phyloP scores from a whole-genome alignment of 2,329 filamentous ascomycete genomes.

The Paraphoma sp. region DNA sequence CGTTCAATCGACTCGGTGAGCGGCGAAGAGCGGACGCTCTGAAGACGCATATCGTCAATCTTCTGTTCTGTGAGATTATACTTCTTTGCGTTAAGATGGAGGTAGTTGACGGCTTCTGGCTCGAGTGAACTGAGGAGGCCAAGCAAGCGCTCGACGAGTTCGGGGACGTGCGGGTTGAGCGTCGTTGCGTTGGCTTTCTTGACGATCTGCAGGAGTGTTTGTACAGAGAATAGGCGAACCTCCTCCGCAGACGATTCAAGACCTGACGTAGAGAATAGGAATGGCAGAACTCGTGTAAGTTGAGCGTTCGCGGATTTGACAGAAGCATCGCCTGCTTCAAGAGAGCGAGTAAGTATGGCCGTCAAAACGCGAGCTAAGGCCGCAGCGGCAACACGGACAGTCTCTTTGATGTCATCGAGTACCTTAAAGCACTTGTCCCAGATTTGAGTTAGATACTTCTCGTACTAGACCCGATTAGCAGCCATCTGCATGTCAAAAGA shows the following conservation, averaged over 20 bases:
- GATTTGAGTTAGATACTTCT: slow-evolving; percentile 82
- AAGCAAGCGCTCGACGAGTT: slow-evolving; percentile 81
- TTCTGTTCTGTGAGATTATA: slow-evolving; percentile 86
- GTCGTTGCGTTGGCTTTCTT: slow-evolving; percentile 82
- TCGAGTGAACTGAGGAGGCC: slow-evolving; percentile 86
- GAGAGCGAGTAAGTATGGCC: slow-evolving; percentile 81
- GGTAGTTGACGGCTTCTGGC: slow-evolving; percentile 86
- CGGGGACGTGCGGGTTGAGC: slow-evolving; percentile 80
- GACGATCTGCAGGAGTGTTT: slow-evolving; percentile 84
- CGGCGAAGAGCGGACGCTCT: slow-evolving; percentile 82
- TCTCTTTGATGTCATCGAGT: slow-evolving; percentile 93
- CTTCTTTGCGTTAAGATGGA: slow-evolving; percentile 85
- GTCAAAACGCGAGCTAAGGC: slow-evolving; percentile 84
- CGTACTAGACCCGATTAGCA: slow-evolving; percentile 63
- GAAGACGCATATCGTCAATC: slow-evolving; percentile 85
- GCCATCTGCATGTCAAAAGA: background rate
- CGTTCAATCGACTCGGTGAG: slow-evolving; percentile 92
- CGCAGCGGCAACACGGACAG: slow-evolving; percentile 80
- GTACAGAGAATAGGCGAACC: slow-evolving; percentile 79
- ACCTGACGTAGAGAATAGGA: slow-evolving; percentile 85
- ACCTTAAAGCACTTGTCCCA: slow-evolving; percentile 89
- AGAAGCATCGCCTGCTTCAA: slow-evolving; percentile 77
- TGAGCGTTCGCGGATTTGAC: slow-evolving; percentile 74
- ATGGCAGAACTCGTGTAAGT: slow-evolving; percentile 86
- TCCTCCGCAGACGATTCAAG: slow-evolving; percentile 89